Evolutionary conservation across 768 basidiomycete species (phyloP).

Genomic region (Boletus sensibilis): DNA sequence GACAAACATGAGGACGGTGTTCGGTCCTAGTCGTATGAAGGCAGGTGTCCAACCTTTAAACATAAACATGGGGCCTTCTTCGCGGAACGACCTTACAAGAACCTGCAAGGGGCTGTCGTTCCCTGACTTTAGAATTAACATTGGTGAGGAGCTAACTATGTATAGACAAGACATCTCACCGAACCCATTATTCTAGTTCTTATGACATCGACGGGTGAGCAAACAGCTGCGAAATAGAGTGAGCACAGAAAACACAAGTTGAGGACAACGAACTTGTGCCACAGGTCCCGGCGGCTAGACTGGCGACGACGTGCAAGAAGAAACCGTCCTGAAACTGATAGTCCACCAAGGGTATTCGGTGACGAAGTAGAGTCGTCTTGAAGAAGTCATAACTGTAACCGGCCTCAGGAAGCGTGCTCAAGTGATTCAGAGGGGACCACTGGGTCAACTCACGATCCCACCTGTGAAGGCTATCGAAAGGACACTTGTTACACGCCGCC

Average conservation of each 20-base stretch:
- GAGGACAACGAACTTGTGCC: slow-evolving; percentile 63
- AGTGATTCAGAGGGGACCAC: not conserved
- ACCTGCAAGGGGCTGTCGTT: slow-evolving; percentile 50
- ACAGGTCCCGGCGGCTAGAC: slow-evolving; percentile 68
- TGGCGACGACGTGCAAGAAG: slow-evolving; percentile 64
- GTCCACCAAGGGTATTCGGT: slow-evolving; percentile 52
- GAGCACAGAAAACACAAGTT: not conserved
- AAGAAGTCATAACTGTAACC: slow-evolving; percentile 69
- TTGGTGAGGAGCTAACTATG: slow-evolving; percentile 1
- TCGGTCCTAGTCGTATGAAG: slow-evolving; percentile 79
- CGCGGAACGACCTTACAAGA: slow-evolving; percentile 55
- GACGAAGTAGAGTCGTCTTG: slow-evolving; percentile 55
- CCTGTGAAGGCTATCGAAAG: slow-evolving; percentile 64
- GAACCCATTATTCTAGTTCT: slow-evolving; percentile 76
- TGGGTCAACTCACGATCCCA: slow-evolving; percentile 65
- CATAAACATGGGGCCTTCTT: slow-evolving; percentile 75
- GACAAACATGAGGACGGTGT: slow-evolving; percentile 81
- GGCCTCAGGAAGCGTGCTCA: slow-evolving; percentile 1
- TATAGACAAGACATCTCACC: slow-evolving; percentile 39
- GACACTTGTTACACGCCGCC: slow-evolving; percentile 2
- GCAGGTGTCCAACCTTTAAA: slow-evolving; percentile 92
- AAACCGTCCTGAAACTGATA: slow-evolving; percentile 66
- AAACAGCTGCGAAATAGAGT: slow-evolving; percentile 52
- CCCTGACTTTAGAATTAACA: slow-evolving; percentile 42
- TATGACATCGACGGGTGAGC: slow-evolving; percentile 76